Conservation (phyloP, 176 grass and related monocot species). For the Musa beccarii region DNA sequence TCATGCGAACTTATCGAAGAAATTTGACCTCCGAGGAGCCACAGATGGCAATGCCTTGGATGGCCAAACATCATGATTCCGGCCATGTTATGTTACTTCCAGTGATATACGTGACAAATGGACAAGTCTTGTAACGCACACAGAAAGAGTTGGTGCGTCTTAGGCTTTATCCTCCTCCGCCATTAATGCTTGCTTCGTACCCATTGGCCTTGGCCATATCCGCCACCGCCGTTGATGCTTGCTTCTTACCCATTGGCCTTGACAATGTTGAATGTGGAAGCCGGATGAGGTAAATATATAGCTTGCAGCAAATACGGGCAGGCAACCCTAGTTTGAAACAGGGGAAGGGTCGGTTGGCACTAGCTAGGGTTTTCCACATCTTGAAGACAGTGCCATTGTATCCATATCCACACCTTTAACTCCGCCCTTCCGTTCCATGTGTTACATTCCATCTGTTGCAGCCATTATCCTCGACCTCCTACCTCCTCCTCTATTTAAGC, state of each 20-base stretch:
- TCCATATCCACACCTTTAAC: too few relatives aligned
- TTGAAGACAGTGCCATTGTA: slow-evolving; percentile 16
- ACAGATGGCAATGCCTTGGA: too few relatives aligned
- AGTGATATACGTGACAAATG: neutral
- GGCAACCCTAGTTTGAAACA: too few relatives aligned
- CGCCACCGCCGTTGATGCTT: neutral
- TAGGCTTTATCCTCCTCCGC: neutral
- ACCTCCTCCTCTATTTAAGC: neutral
- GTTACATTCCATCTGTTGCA: slow-evolving; percentile 15
- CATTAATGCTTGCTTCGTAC: neutral
- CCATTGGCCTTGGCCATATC: too few relatives aligned
- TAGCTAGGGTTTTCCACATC: neutral
- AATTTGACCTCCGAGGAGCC: too few relatives aligned
- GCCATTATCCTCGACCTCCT: neutral
- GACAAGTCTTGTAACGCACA: slow-evolving; percentile 2
- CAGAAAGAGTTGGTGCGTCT: neutral
- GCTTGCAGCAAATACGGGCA: too few relatives aligned
- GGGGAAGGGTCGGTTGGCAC: neutral
- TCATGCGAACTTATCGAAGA: too few relatives aligned
- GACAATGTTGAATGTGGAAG: too few relatives aligned
- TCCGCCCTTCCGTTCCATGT: neutral
- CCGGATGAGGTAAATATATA: too few relatives aligned
- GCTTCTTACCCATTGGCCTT: too few relatives aligned
- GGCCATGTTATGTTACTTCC: too few relatives aligned
- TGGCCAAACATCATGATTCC: too few relatives aligned